Conservation (phyloP, 257 asterid genomes). For the Capsicum chinense region DNA sequence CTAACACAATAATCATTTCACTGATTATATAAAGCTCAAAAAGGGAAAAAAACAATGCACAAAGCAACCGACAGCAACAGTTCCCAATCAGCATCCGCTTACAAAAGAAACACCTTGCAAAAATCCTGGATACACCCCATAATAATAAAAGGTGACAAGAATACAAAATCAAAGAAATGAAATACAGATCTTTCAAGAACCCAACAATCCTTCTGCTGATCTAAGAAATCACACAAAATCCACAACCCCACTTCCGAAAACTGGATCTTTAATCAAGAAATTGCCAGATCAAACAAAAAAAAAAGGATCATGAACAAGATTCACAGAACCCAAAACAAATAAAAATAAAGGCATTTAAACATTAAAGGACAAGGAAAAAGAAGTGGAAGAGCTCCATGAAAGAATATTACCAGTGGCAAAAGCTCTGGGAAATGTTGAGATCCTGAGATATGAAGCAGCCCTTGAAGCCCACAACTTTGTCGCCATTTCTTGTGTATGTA, state of each 20-base stretch:
- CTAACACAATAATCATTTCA: neutral
- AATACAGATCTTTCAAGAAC: constrained; percentile 12
- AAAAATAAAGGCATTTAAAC: neutral
- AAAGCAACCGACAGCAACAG: neutral
- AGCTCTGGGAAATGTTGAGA: constrained; percentile 74
- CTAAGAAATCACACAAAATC: constrained; percentile 23
- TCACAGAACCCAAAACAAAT: constrained; percentile 25
- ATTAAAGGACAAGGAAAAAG: neutral
- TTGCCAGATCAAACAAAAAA: constrained; percentile 49
- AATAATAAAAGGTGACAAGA: neutral
- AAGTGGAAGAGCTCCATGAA: neutral
- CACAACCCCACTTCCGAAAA: constrained; percentile 36
- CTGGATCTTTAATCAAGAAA: constrained; percentile 50
- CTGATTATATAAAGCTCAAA: neutral
- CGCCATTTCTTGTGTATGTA: constrained; percentile 55
- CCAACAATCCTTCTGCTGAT: constrained; percentile 33
- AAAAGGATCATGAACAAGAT: constrained; percentile 26
- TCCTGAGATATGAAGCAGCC: constrained; percentile 82
- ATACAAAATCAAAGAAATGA: neutral
- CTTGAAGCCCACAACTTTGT: constrained; percentile 76
- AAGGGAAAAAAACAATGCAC: neutral
- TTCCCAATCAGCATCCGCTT: neutral
- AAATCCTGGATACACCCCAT: neutral
- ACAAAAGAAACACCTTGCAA: neutral
- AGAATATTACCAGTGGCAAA: constrained; percentile 72